Base-by-base conservation (phyloP, 345 rosid species). In the Gossypium thurberi region DNA sequence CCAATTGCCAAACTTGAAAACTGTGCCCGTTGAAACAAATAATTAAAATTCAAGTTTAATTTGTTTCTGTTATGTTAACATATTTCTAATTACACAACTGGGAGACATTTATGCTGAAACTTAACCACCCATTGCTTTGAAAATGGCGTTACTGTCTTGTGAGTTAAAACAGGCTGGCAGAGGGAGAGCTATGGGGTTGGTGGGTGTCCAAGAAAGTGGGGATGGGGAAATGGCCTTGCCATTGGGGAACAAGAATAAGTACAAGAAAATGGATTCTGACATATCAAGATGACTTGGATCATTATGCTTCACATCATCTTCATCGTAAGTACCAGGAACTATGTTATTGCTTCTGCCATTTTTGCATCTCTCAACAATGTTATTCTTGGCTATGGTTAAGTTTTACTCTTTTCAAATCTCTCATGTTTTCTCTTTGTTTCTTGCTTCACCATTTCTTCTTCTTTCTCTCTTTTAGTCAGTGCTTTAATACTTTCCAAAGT, bases 331-430 rank as follows among this genome's bases (percentile, higher is more conserved):
- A 83, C 86, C 52, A 82, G 85, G 65, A 90, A 78, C 73, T 90
- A 84, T 78, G 87, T 93, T 63, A 50, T 93, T 78, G 87, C 89
- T 52, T 91, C 93, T 59, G 95, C 95, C 50, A 76, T 91, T 79
- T 87, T 94, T 76, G 97, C 97, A 11, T 94, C 98, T 25, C 86
- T 94, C 68, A 90, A 87, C 79, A 85, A 83, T 73, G 97, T 91
- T 81, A 93, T 92, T 81, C 97, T 92, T 67, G 97, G 95, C 25
- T 94, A 94, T 74, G 97, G 98, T 92, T 92, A 72, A 84, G 74
- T 47, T 44, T 37, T 33, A 12, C 52, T 25, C 33, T 46, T 37
- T 33, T 33, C 37, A 33, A 18, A 20, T 75, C 37, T 58, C 20
- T 70, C 62, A 61, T 48, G 3, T 3, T 3, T 42, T 72, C 58